Evolutionary conservation across 2,329 filamentous ascomycete genomes (phyloP).

Genomic region (Cercospora brassicicola): DNA sequence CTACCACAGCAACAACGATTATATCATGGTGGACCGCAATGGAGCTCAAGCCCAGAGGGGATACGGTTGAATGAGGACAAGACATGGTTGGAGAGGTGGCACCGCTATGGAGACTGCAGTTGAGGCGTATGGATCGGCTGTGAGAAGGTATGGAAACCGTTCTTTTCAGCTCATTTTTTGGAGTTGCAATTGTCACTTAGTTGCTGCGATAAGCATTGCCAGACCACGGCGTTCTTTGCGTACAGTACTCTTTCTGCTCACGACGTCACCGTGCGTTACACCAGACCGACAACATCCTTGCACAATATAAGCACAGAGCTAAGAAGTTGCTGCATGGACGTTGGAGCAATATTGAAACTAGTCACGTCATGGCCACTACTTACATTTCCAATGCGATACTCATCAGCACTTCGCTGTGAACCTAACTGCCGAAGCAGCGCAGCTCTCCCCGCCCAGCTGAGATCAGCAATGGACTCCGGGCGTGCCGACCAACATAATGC

Average conservation of each 20-base stretch:
- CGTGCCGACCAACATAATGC: neutral
- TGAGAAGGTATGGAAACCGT: slow-evolving; percentile 14
- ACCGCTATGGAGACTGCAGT: slow-evolving; percentile 18
- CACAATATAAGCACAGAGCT: neutral
- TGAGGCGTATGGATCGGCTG: slow-evolving; percentile 16
- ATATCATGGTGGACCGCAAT: slow-evolving; percentile 38
- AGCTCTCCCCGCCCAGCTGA: neutral
- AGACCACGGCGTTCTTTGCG: slow-evolving; percentile 15
- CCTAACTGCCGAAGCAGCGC: neutral
- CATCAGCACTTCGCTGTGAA: neutral
- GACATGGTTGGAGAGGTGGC: neutral
- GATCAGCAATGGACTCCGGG: neutral
- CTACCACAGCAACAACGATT: slow-evolving; percentile 30
- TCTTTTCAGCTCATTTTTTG: slow-evolving; percentile 21
- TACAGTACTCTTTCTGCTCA: neutral
- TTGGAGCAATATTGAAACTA: neutral
- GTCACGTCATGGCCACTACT: neutral
- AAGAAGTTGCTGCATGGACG: neutral
- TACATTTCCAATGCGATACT: neutral
- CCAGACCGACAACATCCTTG: slow-evolving; percentile 1
- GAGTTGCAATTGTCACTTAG: slow-evolving; percentile 25
- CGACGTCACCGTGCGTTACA: slow-evolving; percentile 3
- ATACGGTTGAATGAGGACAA: slow-evolving; percentile 20
- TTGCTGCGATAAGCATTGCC: slow-evolving; percentile 13
- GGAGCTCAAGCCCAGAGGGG: slow-evolving; percentile 25